Percentiles rank a stretch among this genome's conserved stretches.
Conservation (phyloP, 768 basidiomycete species). For the Amanita pallidorosea region DNA sequence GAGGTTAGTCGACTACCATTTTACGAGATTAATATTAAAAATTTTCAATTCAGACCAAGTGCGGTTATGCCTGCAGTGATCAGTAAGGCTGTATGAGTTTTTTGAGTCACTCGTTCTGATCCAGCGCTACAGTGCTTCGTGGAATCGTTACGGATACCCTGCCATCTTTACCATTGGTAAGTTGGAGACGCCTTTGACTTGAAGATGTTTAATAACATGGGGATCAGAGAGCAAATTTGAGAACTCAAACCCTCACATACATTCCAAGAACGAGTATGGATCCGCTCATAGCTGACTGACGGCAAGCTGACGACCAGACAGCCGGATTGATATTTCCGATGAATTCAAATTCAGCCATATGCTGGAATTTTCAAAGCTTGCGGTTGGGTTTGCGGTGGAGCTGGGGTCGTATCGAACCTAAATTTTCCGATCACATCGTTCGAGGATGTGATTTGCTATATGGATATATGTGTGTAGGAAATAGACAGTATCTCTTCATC, state of each 20-base stretch:
- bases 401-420: slow-evolving; percentile 41
- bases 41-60: slow-evolving; percentile 49
- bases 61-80: slow-evolving; percentile 92
- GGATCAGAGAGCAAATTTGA: slow-evolving; percentile 53
- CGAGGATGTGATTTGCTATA: background rate
- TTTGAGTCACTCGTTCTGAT: slow-evolving; percentile 17
- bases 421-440: slow-evolving; percentile 8
- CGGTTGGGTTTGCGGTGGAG: slow-evolving; percentile 71
- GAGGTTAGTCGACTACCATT: slow-evolving; percentile 24
- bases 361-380: slow-evolving; percentile 80
- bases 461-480: background rate
- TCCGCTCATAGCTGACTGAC: slow-evolving; percentile 4
- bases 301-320: slow-evolving; percentile 18
- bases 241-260: slow-evolving; percentile 78
- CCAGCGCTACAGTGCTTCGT: slow-evolving; percentile 45
- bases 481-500: background rate
- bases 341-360: slow-evolving; percentile 91
- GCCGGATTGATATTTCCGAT: slow-evolving; percentile 73
- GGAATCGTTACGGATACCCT: slow-evolving; percentile 79
- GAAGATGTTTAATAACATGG: slow-evolving; percentile 7
- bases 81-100: slow-evolving; percentile 41
- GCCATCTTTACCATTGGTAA: slow-evolving; percentile 76
- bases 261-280: slow-evolving; percentile 69
- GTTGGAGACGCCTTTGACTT: slow-evolving; percentile 13
- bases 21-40: slow-evolving; percentile 7